Base-by-base conservation (phyloP, 2,329 filamentous ascomycete species). In the Aspergillus neoniger region DNA sequence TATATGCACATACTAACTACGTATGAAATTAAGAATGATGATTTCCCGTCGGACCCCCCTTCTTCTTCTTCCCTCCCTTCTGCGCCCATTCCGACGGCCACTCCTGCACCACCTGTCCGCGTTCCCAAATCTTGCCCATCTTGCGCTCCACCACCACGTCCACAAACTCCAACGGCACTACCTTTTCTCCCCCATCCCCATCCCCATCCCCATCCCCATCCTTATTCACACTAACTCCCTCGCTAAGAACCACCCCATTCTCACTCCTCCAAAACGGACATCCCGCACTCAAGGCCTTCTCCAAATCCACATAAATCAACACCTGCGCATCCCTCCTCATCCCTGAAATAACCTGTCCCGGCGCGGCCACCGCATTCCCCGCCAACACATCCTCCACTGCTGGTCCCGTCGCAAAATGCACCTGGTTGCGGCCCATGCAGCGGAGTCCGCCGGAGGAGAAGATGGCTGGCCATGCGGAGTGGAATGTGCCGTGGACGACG, bases 401-500 rank as follows among this genome's bases (percentile, higher is more conserved):
- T 12, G 93, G 79, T 0, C 91, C 92, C 5, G 87, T 86, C 2
- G 91, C 91, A 73, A 95, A 96, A 77, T 99, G 95, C 28, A 98
- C 89, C 71, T 98, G 94, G 64, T 90, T 96, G 57, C 95, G 79
- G 0, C 81, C 82, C 95, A 98, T 98, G 60, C 83, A 84, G 67
- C 86, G 87, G 60, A 99, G 78, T 0, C 94, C 93, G 4, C 93
- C 93, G 0, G 85, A 82, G n/a, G 82, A 81, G 10, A 92, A 76
- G 62, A 99, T 98, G 10, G 82, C 71, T 0, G 84, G 79, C 89
- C 92, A 97, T 19, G 90, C 89, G 14, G 85, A 85, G 68, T 93
- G 91, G 72, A 92, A 96, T 0, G 94, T 97, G 39, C 95, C 94
- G 77, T 98, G 93, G 2, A 98, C 86, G 3, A 92, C 91, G 0